phyloP scores from a whole-genome alignment of 2,329 filamentous ascomycete species.

The Falciphora oryzae region DNA sequence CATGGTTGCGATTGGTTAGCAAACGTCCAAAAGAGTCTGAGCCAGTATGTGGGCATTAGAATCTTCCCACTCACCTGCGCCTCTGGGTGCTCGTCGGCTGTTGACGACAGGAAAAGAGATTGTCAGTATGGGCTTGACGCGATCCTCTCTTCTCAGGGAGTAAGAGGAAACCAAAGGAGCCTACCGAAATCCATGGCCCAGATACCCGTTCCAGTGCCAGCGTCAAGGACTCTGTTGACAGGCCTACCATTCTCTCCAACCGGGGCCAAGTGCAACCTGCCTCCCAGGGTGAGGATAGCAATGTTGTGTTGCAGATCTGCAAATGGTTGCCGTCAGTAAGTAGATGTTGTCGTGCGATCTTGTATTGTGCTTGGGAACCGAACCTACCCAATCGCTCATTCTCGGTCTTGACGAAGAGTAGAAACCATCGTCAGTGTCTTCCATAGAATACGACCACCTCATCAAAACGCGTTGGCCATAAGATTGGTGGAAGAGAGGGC shows the following conservation, averaged over 20 bases:
- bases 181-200: constrained; percentile 11
- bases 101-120: not conserved
- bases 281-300: constrained; percentile 13
- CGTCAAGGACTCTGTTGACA: constrained; percentile 8
- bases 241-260: constrained; percentile 6
- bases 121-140: not conserved
- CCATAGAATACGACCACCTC: no score
- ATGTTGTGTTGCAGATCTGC: constrained; percentile 16
- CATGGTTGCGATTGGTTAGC: not conserved
- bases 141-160: not conserved
- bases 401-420: constrained; percentile 12
- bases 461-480: no score
- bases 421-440: constrained; percentile 4
- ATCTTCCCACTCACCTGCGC: constrained; percentile 3
- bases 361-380: no score
- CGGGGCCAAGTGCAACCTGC: constrained; percentile 12
- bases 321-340: not conserved
- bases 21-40: not conserved
- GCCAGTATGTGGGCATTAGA: not conserved
- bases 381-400: constrained; percentile 7
- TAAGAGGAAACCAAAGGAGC: not conserved
- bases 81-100: constrained; percentile 12
- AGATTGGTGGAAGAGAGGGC: no score
- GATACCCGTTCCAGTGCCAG: constrained; percentile 10
- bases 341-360: not conserved